Evolutionary conservation across 1,284 basidiomycete species (phyloP).

Genomic region (Cutaneotrichosporon sp.): DNA sequence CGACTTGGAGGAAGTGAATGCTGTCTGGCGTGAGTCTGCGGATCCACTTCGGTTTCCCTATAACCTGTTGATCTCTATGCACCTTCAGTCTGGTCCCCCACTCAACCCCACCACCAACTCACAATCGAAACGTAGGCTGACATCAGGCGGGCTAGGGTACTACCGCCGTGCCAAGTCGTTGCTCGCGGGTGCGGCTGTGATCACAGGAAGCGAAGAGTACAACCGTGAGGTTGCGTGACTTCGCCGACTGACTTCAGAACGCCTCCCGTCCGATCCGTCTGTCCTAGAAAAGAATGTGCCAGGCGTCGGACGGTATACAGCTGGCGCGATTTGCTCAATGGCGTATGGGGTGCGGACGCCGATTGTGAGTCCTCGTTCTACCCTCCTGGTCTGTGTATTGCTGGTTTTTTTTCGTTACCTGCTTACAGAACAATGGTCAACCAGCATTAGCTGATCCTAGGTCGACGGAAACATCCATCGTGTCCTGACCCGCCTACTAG

Average conservation of each 20-base stretch:
- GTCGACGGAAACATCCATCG: conserved; percentile 90
- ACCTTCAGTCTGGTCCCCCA: too few relatives aligned
- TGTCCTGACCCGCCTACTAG: conserved; percentile 74
- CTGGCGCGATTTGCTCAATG: conserved; percentile 79
- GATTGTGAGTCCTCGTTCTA: conserved; percentile 61
- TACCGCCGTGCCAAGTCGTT: conserved; percentile 82
- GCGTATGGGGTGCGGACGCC: conserved; percentile 80
- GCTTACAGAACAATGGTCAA: neutral
- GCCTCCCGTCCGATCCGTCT: conserved; percentile 73
- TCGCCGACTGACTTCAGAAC: conserved; percentile 32
- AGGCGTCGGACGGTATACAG: conserved; percentile 86
- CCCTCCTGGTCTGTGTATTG: neutral
- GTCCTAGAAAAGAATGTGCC: conserved; percentile 81
- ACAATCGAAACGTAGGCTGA: conserved; percentile 2
- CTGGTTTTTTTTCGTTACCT: neutral
- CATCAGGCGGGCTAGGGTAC: conserved; percentile 68
- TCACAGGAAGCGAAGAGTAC: conserved; percentile 61
- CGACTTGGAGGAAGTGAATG: conserved; percentile 78
- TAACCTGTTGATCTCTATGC: too few relatives aligned
- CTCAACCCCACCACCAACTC: too few relatives aligned
- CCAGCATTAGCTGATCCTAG: conserved; percentile 52
- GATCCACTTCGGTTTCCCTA: too few relatives aligned
- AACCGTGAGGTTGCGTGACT: conserved; percentile 14
- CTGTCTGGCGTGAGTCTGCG: conserved; percentile 65
- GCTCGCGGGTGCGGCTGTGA: conserved; percentile 73